Conservation (phyloP, 129 eudicot species). For the Lonicera japonica region DNA sequence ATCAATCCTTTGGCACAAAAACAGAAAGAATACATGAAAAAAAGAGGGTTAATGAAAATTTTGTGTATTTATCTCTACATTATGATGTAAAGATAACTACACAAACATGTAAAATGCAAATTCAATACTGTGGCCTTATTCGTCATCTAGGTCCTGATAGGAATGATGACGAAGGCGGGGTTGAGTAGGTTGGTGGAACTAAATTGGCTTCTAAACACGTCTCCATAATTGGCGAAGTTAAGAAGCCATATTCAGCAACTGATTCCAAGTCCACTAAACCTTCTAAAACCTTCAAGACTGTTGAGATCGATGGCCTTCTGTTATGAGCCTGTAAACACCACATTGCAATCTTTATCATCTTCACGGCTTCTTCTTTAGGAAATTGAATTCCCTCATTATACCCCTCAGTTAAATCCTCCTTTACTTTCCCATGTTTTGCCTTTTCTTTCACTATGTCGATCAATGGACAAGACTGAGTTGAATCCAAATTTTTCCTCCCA, state of each 20-base stretch:
- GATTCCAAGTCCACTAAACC: not conserved
- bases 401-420: slow-evolving; percentile 1
- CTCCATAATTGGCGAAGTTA: not conserved
- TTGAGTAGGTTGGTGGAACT: not conserved
- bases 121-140: too few species aligned
- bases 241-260: not conserved
- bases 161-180: not conserved
- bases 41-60: too few species aligned
- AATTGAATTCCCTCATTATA: slow-evolving; percentile 20
- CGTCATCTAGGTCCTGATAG: not conserved
- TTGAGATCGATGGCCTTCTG: too few species aligned
- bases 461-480: too few species aligned
- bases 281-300: not conserved
- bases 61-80: too few species aligned
- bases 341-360: slow-evolving; percentile 35
- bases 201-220: not conserved
- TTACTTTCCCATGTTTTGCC: too few species aligned
- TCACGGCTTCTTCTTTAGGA: slow-evolving; percentile 17
- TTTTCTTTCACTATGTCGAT: too few species aligned
- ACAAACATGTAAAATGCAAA: too few species aligned
- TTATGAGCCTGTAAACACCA: not conserved
- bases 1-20: too few species aligned
- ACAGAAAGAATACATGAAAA: too few species aligned
- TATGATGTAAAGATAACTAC: too few species aligned
- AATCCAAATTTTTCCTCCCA: too few species aligned